Evolutionary conservation across 768 basidiomycete genomes (phyloP), one percentile per base, ranked within the genome.

Genomic region (Tremella yokohamensis): DNA sequence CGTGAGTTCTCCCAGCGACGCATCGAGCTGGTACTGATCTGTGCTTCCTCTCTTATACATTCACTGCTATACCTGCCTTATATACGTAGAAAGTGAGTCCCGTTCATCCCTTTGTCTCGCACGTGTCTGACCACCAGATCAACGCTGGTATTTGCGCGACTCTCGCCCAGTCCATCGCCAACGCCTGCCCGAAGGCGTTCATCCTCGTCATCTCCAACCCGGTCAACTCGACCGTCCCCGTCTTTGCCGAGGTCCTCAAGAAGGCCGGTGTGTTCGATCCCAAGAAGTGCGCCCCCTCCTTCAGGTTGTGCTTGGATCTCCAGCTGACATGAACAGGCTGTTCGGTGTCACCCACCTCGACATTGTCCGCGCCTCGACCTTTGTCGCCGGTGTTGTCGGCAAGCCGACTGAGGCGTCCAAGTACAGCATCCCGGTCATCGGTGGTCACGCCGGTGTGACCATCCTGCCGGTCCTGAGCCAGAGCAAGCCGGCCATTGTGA

Each of bases 341-440:
- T 98, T 96, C 77, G 96, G 94, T 83, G 87, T 99, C 62, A 97
- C 94, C 74, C 91, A 93, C 73, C 89, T 99, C 74, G 94, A 99
- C 73, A 91, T 99, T 69, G 93, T 98, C 78, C 90, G 94, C 68
- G 85, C 94, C 37, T 85, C 89, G 45, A 90, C 89, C 59, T 98
- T 98, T 85, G 83, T 91, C 56, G 83, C 84, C 15, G 83, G 83
- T 54, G 78, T 94, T 71, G 68, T 84, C 57, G 74, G 77, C 53
- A 69, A 73, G 49, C 63, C 75, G 24, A 52, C 48, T 11, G 67
- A 73, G 22, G 84, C 84, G 40, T 79, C 83, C 62, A 77, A 84
- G 60, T 90, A 89, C 60, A 83, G 87, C 45, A 76, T 97, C 60
- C 86, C 91, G 58, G 92, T 97, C 68, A 80, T 97, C 57, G 94